Evolutionary conservation across 2,329 filamentous ascomycete genomes (phyloP).

Genomic region (Penicillium glabrum): DNA sequence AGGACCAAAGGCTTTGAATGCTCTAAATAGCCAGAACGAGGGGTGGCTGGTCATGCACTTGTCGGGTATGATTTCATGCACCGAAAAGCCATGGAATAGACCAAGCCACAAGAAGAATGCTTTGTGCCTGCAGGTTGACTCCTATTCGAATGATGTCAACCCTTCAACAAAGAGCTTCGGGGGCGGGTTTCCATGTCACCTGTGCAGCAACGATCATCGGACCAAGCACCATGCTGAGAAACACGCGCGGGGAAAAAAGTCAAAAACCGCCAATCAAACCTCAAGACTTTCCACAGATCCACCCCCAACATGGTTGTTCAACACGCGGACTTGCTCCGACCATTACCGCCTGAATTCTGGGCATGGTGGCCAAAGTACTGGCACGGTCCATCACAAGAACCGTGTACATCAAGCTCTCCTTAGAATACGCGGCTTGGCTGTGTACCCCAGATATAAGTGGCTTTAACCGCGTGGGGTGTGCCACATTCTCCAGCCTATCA

Average conservation of each 20-base stretch:
- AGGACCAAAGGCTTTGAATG: neutral
- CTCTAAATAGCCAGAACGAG: neutral
- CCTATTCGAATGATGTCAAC: neutral
- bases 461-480: conserved; percentile 1
- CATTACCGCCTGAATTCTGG: neutral
- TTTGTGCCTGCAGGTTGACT: neutral
- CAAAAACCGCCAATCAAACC: neutral
- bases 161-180: neutral
- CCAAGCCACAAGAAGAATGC: neutral
- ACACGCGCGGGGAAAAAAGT: neutral
- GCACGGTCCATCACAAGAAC: neutral
- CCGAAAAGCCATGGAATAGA: neutral
- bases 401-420: neutral
- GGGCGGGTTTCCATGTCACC: neutral
- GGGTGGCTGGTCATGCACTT: neutral
- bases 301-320: neutral
- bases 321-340: neutral
- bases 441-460: neutral
- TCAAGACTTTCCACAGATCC: neutral
- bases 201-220: neutral
- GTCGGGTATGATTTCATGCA: neutral
- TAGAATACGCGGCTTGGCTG: neutral
- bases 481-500: neutral
- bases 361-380: neutral
- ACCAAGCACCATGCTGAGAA: neutral